A percentile compares a stretch with the other conserved stretches of the same genome.
Conservation (phyloP, 495 filamentous ascomycete species). For the Cercophora scortea region DNA sequence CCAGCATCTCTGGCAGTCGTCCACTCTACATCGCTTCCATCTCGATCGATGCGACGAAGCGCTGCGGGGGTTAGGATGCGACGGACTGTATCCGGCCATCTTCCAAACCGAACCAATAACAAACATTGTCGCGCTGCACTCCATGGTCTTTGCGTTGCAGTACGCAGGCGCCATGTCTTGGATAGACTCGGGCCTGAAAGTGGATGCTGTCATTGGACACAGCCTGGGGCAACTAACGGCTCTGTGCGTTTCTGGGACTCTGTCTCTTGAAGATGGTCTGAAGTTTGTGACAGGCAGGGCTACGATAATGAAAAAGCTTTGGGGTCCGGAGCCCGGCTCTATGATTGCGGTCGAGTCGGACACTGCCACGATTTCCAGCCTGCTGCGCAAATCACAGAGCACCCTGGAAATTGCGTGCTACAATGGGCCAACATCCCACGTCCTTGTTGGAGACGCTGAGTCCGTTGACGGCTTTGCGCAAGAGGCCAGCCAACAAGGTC, state of each 20-base stretch:
- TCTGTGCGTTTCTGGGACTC: conserved; percentile 28
- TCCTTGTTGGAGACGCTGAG: conserved; percentile 32
- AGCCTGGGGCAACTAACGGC: conserved; percentile 49
- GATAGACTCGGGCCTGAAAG: conserved; percentile 40
- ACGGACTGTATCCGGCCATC: conserved; percentile 40
- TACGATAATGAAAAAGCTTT: conserved; percentile 22
- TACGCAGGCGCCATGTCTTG: conserved; percentile 42
- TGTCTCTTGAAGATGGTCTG: conserved; percentile 31
- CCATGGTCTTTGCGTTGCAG: conserved; percentile 43
- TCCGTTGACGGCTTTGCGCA: conserved; percentile 22
- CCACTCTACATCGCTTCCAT: not conserved
- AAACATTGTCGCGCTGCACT: conserved; percentile 40
- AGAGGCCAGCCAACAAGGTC: not conserved
- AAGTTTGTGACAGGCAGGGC: conserved; percentile 36
- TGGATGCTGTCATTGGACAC: conserved; percentile 38
- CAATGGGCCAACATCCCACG: conserved; percentile 42
- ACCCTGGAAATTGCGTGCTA: conserved; percentile 39
- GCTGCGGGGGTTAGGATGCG: conserved; percentile 18
- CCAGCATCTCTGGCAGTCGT: not conserved
- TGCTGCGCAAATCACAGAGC: not conserved
- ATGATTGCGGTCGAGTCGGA: conserved; percentile 41
- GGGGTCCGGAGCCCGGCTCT: conserved; percentile 33
- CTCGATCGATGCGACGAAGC: conserved; percentile 27
- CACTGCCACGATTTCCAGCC: conserved; percentile 14
- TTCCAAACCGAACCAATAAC: conserved; percentile 31